Base-by-base conservation (phyloP, 176 grass and related monocot genomes). In the Rhynchospora tenuis region DNA sequence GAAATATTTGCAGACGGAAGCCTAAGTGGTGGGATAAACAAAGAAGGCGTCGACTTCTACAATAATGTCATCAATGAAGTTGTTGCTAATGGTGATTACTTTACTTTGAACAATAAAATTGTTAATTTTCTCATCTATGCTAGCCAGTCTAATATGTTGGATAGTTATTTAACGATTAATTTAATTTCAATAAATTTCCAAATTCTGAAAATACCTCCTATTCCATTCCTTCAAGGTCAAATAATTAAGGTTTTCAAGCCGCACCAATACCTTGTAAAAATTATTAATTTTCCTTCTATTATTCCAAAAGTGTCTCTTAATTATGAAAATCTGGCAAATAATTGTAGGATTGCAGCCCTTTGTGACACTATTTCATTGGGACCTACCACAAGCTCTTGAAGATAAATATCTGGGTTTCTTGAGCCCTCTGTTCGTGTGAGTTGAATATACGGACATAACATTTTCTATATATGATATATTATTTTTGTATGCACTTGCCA, bases 291-390 rank as follows among this genome's bases (percentile, higher is more conserved):
- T 58, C 11, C 16, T n/a, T 19, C n/a, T n/a, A n/a, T n/a, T n/a
- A n/a, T n/a, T n/a, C n/a, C n/a, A n/a, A n/a, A 58, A 58, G 5
- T 19, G 16, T 17, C 19, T 2, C 55, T 15, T 58, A 6, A 17
- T 58, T 58, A 5, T 55, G 9, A 58, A 58, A n/a, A 17, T 7
- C 55, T 58, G 55, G 13, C 55, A 58, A 58, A 58, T 38, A 38
- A 38, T 38, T 58, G 54, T 29, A 92, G 90, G 90, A 22, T 19
- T 92, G 69, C 73, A 64, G 82, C 90, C 90, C 7, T 92, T 85
- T 47, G 85, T 89, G 64, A 92, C 90, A 14, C 58, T 92, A n/a
- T 92, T 92, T 59, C 90, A 92, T 28, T 92, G 85, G 45, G 90
- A 92, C 85, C 71, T 76, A 27, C 90, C 87, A 11, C 87, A 85